Evolutionary conservation across 2,329 filamentous ascomycete genomes (phyloP).

Genomic region (Hypomyces rosellus): DNA sequence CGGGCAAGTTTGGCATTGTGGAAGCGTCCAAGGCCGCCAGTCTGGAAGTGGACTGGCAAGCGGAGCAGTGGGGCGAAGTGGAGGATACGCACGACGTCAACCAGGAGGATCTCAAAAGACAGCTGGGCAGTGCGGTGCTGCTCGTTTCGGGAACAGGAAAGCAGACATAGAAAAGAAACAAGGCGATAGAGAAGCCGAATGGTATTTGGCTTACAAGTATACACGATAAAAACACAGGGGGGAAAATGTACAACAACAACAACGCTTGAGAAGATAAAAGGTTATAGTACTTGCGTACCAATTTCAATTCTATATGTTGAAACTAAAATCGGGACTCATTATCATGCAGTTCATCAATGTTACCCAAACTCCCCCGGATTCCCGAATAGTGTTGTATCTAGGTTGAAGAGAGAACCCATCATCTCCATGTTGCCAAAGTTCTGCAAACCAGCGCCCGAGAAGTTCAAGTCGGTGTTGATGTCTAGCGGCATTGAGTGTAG

Average conservation of each 20-base stretch:
- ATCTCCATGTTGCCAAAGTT: slow-evolving; percentile 2
- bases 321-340: no score
- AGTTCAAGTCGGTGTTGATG: background rate
- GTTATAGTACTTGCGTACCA: no score
- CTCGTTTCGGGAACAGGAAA: slow-evolving; percentile 60
- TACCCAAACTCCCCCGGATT: background rate
- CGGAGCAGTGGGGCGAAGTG: slow-evolving; percentile 86
- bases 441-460: slow-evolving; percentile 1
- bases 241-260: no score
- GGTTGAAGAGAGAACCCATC: slow-evolving; percentile 7
- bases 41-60: slow-evolving; percentile 88
- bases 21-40: slow-evolving; percentile 73
- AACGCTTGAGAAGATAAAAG: no score
- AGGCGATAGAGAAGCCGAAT: background rate
- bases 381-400: slow-evolving; percentile 6
- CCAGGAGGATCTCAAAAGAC: slow-evolving; percentile 78
- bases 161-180: slow-evolving; percentile 3
- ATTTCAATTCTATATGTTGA: background rate
- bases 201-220: background rate
- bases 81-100: slow-evolving; percentile 98
- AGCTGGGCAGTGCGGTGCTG: slow-evolving; percentile 80
- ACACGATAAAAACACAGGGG: background rate
- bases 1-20: slow-evolving; percentile 64
- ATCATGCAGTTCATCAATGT: background rate
- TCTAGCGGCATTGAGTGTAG: background rate